A percentile compares a stretch with the other conserved stretches of the same genome.
phyloP scores from a whole-genome alignment of 495 filamentous ascomycete genomes.

The Daldinia childiae region DNA sequence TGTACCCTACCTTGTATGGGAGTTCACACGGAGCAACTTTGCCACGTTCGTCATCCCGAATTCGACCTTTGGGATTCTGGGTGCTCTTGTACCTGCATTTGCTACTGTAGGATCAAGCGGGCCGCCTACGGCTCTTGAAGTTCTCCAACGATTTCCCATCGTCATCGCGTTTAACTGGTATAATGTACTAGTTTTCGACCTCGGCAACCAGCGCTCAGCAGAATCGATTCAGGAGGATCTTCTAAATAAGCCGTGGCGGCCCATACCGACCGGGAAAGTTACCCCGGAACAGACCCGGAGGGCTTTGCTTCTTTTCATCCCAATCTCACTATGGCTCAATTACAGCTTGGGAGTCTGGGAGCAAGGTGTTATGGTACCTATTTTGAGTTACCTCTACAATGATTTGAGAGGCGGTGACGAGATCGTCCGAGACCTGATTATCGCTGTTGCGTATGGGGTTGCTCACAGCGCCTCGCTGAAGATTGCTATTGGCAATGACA shows the following conservation, averaged over 20 bases:
- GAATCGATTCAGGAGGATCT: conserved; percentile 60
- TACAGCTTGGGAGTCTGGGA: conserved; percentile 49
- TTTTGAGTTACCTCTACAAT: conserved; percentile 64
- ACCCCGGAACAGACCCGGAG: conserved; percentile 49
- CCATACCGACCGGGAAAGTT: conserved; percentile 57
- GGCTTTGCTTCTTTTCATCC: conserved; percentile 50
- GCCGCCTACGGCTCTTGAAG: conserved; percentile 32
- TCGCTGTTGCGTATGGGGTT: conserved; percentile 51
- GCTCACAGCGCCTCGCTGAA: conserved; percentile 49
- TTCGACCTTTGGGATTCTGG: not conserved
- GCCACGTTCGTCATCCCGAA: not conserved
- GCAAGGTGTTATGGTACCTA: conserved; percentile 48
- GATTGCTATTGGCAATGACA: conserved; percentile 32
- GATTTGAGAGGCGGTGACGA: conserved; percentile 61
- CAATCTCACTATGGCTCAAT: conserved; percentile 47
- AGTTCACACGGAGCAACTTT: conserved; percentile 8
- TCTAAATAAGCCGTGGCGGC: conserved; percentile 69
- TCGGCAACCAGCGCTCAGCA: conserved; percentile 61
- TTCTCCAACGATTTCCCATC: conserved; percentile 34
- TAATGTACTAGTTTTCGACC: conserved; percentile 54
- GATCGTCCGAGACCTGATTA: conserved; percentile 57
- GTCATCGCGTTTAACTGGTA: conserved; percentile 45
- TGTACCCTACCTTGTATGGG: conserved; percentile 1
- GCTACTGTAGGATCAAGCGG: not conserved
- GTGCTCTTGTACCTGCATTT: not conserved